Evolutionary conservation across 768 basidiomycete species (phyloP).

Genomic region (Melanogaster broomeanus): DNA sequence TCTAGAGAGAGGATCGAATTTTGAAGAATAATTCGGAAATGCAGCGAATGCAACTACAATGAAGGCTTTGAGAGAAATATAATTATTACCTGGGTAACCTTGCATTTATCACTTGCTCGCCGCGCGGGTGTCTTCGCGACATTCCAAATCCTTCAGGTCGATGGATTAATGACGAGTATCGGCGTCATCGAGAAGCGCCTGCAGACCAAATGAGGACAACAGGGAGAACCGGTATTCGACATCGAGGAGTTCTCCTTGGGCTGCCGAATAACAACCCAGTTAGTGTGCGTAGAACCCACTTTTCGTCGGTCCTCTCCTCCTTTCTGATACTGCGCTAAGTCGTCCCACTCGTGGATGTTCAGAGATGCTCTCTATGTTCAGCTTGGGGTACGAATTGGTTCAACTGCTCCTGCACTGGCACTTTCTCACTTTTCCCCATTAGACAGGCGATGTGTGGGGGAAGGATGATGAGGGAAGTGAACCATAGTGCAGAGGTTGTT

Average conservation of each 20-base stretch:
- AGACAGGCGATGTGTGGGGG: not conserved
- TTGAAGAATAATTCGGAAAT: not conserved
- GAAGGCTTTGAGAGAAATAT: not conserved
- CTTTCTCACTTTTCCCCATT: not conserved
- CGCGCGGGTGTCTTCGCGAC: not conserved
- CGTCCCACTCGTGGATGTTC: not conserved
- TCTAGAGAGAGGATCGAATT: no score
- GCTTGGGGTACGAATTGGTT: not conserved
- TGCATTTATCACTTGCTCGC: slow-evolving; percentile 4
- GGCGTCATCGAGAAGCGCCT: not conserved
- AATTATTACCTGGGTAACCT: not conserved
- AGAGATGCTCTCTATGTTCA: not conserved
- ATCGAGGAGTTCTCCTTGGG: slow-evolving; percentile 4
- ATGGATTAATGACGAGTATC: not conserved
- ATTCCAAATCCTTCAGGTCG: not conserved
- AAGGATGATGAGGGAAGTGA: not conserved
- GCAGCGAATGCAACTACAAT: slow-evolving; percentile 2
- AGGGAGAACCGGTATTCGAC: not conserved
- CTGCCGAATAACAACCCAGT: not conserved
- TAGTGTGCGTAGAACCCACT: not conserved
- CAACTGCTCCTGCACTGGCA: not conserved
- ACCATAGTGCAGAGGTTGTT: not conserved
- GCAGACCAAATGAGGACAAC: not conserved
- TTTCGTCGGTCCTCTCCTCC: not conserved
- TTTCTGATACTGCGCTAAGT: not conserved